These are phyloP conservation scores for Fonsecaea multimorphosa DNA, from an alignment of 2,329 filamentous ascomycete genomes.

Conservation along the genomic window DNA sequence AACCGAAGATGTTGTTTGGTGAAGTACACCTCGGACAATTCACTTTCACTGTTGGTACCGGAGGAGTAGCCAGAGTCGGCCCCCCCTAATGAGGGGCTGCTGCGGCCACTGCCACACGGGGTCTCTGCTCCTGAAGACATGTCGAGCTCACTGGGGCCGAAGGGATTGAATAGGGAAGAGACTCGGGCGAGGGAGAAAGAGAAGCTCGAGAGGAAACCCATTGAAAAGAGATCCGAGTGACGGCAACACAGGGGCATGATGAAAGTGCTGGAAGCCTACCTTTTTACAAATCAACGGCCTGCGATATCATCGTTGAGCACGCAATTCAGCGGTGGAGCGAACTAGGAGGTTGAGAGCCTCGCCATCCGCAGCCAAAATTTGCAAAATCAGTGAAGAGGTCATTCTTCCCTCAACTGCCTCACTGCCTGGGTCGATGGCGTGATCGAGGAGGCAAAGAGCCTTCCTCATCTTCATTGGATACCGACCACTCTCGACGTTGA, in stretches of 20 bases:
- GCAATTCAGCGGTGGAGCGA: slow-evolving; percentile 33
- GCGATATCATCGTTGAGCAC: slow-evolving; percentile 36
- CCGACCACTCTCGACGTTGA: slow-evolving; percentile 6
- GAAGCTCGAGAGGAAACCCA: slow-evolving; percentile 18
- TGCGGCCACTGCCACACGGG: slow-evolving; percentile 32
- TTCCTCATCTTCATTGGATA: slow-evolving; percentile 22
- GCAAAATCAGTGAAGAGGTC: slow-evolving; percentile 16
- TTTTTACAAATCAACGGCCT: slow-evolving; percentile 35
- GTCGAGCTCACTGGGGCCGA: slow-evolving; percentile 18
- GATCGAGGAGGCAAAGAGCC: slow-evolving; percentile 21
- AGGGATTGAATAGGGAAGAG: slow-evolving; percentile 1
- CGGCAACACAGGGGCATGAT: slow-evolving; percentile 13
- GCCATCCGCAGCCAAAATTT: slow-evolving; percentile 22
- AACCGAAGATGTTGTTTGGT: slow-evolving; percentile 86
- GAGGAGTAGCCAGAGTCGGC: slow-evolving; percentile 84
- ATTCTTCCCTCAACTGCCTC: slow-evolving; percentile 28
- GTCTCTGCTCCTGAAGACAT: slow-evolving; percentile 31
- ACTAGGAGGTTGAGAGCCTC: slow-evolving; percentile 33
- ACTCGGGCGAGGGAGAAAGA: not conserved
- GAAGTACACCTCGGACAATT: slow-evolving; percentile 79
- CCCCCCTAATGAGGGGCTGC: slow-evolving; percentile 45
- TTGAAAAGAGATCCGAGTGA: slow-evolving; percentile 12
- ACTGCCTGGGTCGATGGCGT: slow-evolving; percentile 32
- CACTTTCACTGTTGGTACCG: slow-evolving; percentile 66
- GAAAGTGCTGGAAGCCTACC: slow-evolving; percentile 28